Evolutionary conservation across 306 rosid species (phyloP).

Genomic region (Castanea mollissima): DNA sequence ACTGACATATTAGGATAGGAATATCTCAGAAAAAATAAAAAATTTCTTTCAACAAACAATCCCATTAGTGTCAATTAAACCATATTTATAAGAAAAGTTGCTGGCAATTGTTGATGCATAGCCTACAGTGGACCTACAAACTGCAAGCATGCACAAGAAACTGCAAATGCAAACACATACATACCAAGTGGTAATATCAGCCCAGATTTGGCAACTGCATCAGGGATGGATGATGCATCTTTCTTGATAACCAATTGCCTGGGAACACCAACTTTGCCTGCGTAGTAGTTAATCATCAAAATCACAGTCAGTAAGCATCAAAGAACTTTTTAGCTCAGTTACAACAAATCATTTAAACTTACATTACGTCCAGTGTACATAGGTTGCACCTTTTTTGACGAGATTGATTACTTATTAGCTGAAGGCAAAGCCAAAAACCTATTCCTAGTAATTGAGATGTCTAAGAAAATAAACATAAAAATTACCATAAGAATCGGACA

Average conservation of each 20-base stretch:
- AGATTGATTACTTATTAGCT: not conserved
- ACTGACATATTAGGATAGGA: constrained; percentile 25
- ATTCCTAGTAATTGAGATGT: not conserved
- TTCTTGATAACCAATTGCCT: constrained; percentile 78
- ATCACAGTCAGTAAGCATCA: constrained; percentile 9
- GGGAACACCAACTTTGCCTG: constrained; percentile 84
- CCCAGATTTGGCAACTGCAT: constrained; percentile 63
- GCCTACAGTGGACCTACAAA: not conserved
- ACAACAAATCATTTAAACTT: not conserved
- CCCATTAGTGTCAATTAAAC: not conserved
- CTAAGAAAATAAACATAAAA: not conserved
- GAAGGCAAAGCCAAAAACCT: constrained; percentile 19
- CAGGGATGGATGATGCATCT: constrained; percentile 80
- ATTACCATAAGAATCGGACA: constrained; percentile 73
- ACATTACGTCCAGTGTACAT: too few species aligned
- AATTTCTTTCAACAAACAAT: constrained; percentile 1
- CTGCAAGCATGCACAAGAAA: not conserved
- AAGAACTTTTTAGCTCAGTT: constrained; percentile 4
- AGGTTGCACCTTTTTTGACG: too few species aligned
- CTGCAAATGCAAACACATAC: constrained; percentile 32
- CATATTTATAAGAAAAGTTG: not conserved
- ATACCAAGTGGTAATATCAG: constrained; percentile 81
- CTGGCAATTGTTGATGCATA: not conserved
- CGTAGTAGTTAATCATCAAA: not conserved
- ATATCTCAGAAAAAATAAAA: not conserved